phyloP scores from a whole-genome alignment of 306 rosid genomes.

The Castanea crenata region DNA sequence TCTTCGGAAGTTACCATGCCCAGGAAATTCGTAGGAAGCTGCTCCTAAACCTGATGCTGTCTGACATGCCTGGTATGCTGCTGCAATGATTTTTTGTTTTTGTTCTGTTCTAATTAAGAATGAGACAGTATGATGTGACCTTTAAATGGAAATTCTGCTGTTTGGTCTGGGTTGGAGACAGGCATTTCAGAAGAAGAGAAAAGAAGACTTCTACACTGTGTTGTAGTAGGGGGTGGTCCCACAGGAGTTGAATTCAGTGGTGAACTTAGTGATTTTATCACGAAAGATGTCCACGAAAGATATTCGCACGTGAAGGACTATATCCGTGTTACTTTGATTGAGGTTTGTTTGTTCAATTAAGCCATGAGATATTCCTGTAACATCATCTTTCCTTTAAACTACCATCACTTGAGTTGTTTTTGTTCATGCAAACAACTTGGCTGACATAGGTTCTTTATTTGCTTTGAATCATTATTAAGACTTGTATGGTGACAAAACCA shows the following conservation, averaged over 20 bases:
- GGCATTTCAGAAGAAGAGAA: conserved; percentile 80
- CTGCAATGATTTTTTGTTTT: neutral
- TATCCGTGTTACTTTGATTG: conserved; percentile 84
- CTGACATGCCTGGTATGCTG: conserved; percentile 78
- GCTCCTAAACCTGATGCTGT: conserved; percentile 85
- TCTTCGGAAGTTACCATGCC: conserved; percentile 97
- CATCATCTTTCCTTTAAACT: neutral
- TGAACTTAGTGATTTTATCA: conserved; percentile 93
- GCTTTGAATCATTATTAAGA: neutral
- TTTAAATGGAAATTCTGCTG: conserved; percentile 1
- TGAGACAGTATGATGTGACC: conserved; percentile 14
- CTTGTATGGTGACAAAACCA: neutral
- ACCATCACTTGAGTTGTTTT: neutral
- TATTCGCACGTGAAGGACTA: conserved; percentile 89
- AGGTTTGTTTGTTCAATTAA: conserved; percentile 50
- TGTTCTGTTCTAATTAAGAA: neutral
- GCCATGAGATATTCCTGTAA: neutral
- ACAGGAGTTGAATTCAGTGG: conserved; percentile 99
- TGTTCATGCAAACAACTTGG: neutral
- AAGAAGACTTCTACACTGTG: conserved; percentile 79
- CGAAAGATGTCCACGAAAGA: conserved; percentile 78
- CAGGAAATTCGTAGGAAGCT: conserved; percentile 96
- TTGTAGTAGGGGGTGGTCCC: conserved; percentile 98
- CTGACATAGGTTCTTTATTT: neutral
- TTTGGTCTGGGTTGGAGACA: conserved; percentile 39